Base-by-base conservation (phyloP, 2,329 filamentous ascomycete genomes). In the Phaeosphaeria sp. region DNA sequence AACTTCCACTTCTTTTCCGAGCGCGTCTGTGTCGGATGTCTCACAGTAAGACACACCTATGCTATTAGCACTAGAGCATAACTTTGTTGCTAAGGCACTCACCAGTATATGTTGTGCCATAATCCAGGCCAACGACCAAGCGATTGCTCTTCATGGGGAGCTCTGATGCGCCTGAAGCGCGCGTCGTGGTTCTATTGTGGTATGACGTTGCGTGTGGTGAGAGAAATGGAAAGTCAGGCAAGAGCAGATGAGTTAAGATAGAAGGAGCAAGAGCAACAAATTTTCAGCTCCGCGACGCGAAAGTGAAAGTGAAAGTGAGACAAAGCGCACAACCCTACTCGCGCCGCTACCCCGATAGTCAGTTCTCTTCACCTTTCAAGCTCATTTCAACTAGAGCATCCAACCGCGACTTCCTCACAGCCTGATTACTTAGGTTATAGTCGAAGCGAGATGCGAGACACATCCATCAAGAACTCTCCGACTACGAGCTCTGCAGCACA, bases 1-100 rank as follows among this genome's bases (percentile, higher is more conserved):
- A 9, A 75, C 50, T 11, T 68, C 54, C 21, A 76, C 67, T 0
- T 58, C 39, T 0, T 70, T 46, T 0, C 53, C 62, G 0, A 48
- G 54, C 0, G 18, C 3, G 2, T 44, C 56, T 4, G 30, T 58
- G 3, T 63, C 60, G 1, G 65, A 67, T 0, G 65, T 61, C 25
- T 77, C 74, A 30, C 72, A 74, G 52, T 68, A 76, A 0, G 72
- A 56, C 0, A 77, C 68, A 15, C 74, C 74, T 72, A n/a, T n/a
- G n/a, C n/a, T n/a, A n/a, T n/a, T n/a, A n/a, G n/a, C n/a, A n/a
- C n/a, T n/a, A n/a, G n/a, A n/a, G n/a, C n/a, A n/a, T n/a, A n/a
- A n/a, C n/a, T n/a, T n/a, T n/a, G n/a, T n/a, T n/a, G n/a, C n/a
- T n/a, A n/a, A n/a, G n/a, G n/a, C n/a, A n/a, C 27, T 54, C 47